Evolutionary conservation across 345 rosid species (phyloP), one percentile per base, ranked within the genome.

Genomic region (Rhodamnia argentea): DNA sequence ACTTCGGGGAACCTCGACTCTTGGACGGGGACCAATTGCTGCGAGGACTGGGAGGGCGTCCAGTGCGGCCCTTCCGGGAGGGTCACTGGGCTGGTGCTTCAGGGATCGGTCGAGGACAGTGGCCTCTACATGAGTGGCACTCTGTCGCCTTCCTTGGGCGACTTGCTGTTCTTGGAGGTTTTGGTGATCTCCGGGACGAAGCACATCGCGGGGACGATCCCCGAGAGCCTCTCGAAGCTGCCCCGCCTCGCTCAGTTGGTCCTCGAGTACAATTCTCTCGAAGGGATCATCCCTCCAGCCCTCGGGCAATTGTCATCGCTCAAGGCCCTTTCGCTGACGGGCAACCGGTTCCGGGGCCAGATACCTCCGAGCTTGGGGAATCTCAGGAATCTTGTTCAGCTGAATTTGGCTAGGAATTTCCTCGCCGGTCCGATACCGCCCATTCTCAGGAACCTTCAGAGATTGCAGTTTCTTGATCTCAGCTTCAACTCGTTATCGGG

Each of bases 1-100:
- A 94, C 98, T 50, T 93, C 97, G 0, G 97, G 87, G 13, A 90
- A 88, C 90, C 89, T 96, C 3, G 88, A 92, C 40, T 93, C 98
- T 8, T 97, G 99, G 98, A 88, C 88, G 3, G 97, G 98, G 42
- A 89, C 83, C 81, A 94, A 94, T 57, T 97, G 98, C 91, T 95
- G 98, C 51, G 89, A 90, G 64, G 98, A 94, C 47, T 97, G 99
- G 99, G 98, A 93, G 86, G 99, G 98, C 78, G 95, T 97, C 85
- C 90, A 88, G 86, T 97, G 99, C 86, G 90, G 93, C 86, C 88
- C 92, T 32, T 93, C 96, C 1, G 98, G 98, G 23, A 91, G 93
- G 87, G 98, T 97, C 88, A 91, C 93, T 81, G 42, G 50, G 11
- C 88, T 97, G 91, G 90, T 89, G 54, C 85, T 97, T 85, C 94